Conservation (phyloP, 352 stramenopile species). For the Phytophthora cajani region DNA sequence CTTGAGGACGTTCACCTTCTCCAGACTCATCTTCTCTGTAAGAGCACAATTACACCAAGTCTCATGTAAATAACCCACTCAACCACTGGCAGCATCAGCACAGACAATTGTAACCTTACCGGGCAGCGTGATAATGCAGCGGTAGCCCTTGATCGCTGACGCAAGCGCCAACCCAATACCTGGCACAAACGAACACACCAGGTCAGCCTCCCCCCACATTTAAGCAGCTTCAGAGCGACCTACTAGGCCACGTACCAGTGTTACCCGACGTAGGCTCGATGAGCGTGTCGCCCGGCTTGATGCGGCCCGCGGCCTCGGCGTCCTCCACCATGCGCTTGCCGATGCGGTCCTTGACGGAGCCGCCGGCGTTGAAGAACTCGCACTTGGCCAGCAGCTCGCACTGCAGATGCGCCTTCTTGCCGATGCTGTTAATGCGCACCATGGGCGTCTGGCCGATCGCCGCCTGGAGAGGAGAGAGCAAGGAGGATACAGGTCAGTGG, state of each 20-base stretch:
- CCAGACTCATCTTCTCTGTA: conserved; percentile 95
- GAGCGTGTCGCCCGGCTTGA: conserved; percentile 94
- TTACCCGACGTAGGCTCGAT: conserved; percentile 99
- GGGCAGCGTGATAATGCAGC: conserved; percentile 90
- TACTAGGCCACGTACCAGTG: conserved; percentile 62
- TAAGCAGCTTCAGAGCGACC: background rate
- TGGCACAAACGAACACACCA: conserved; percentile 6
- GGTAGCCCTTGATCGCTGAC: conserved; percentile 96
- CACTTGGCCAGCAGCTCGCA: conserved; percentile 95
- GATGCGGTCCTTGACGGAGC: conserved; percentile 93
- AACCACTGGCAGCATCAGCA: background rate
- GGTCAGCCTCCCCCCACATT: background rate
- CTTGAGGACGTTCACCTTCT: conserved; percentile 96
- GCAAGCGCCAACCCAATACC: conserved; percentile 96
- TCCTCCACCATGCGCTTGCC: conserved; percentile 93
- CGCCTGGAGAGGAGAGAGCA: conserved; percentile 21
- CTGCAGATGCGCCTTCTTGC: conserved; percentile 79
- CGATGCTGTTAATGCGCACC: conserved; percentile 93
- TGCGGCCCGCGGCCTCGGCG: conserved; percentile 89
- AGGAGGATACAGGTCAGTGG: background rate
- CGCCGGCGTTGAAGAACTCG: conserved; percentile 97
- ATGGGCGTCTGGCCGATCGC: conserved; percentile 95
- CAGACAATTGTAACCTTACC: conserved; percentile 23
- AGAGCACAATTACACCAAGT: background rate
- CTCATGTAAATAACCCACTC: background rate